These are phyloP conservation scores for Streptanthus diversifolius DNA, from an alignment of 345 rosid genomes.

Conservation along the genomic window DNA sequence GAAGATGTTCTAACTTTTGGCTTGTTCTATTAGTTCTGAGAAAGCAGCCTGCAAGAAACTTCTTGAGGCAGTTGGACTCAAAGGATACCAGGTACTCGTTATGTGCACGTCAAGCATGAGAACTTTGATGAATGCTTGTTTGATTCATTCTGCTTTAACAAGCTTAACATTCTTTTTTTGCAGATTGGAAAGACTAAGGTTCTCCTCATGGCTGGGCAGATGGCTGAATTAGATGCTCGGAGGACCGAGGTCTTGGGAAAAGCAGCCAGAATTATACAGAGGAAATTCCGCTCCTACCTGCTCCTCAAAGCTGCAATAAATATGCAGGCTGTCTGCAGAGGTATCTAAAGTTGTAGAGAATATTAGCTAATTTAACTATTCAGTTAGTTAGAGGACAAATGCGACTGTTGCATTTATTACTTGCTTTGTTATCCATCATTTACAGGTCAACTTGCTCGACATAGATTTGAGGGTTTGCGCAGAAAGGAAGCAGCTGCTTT, in stretches of 20 bases:
- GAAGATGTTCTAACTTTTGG: constrained; percentile 24
- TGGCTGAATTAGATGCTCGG: constrained; percentile 88
- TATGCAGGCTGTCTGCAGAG: constrained; percentile 84
- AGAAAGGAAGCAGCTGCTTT: constrained; percentile 77
- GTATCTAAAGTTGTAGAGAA: constrained; percentile 34
- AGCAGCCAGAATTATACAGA: constrained; percentile 87
- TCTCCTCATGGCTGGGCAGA: constrained; percentile 91
- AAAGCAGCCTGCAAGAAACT: constrained; percentile 78
- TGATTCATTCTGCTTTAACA: not conserved
- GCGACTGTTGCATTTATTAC: constrained; percentile 6
- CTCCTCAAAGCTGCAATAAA: constrained; percentile 57
- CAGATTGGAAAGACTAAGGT: constrained; percentile 98
- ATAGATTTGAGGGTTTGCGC: constrained; percentile 55
- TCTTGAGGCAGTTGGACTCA: constrained; percentile 65
- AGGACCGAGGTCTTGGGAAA: constrained; percentile 85
- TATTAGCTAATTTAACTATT: not conserved
- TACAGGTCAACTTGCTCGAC: constrained; percentile 77
- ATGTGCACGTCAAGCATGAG: not conserved
- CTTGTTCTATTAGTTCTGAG: constrained; percentile 58
- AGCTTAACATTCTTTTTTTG: constrained; percentile 20
- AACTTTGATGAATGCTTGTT: constrained; percentile 14
- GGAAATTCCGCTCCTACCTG: constrained; percentile 78
- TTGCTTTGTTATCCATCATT: constrained; percentile 22
- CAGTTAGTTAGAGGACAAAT: not conserved
- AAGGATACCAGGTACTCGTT: constrained; percentile 74